Conservation (phyloP, 2,329 filamentous ascomycete species). For the Whalleya microplaca region DNA sequence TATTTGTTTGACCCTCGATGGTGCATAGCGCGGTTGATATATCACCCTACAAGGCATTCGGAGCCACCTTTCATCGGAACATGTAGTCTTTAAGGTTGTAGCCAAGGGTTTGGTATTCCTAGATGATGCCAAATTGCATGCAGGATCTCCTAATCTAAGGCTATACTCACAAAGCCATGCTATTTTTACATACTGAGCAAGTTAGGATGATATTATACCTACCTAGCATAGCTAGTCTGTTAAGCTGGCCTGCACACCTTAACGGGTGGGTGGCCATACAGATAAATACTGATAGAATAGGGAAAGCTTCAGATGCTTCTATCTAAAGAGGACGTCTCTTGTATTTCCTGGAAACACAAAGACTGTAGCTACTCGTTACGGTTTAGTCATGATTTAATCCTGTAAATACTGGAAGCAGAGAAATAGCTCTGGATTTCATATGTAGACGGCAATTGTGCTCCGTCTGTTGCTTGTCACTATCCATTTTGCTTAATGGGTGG, state of each 20-base stretch:
- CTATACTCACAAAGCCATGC: background rate
- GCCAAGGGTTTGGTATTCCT: background rate
- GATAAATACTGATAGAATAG: background rate
- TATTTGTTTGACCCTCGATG: background rate
- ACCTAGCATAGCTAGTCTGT: too few species aligned
- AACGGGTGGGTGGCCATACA: background rate
- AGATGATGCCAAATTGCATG: background rate
- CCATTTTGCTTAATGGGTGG: background rate
- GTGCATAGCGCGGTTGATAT: background rate
- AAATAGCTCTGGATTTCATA: too few species aligned
- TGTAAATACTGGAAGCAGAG: too few species aligned
- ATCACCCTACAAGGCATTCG: background rate
- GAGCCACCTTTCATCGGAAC: background rate
- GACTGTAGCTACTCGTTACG: background rate
- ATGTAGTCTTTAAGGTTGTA: background rate
- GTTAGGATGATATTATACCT: too few species aligned
- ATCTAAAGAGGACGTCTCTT: too few species aligned
- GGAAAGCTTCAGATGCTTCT: background rate
- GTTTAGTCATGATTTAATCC: background rate
- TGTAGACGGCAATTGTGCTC: background rate
- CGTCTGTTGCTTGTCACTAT: background rate
- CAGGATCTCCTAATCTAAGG: background rate
- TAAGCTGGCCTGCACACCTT: background rate
- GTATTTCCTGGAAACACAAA: too few species aligned
- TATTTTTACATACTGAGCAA: background rate